phyloP scores from a whole-genome alignment of 176 grass and related monocot genomes.

The Pharus latifolius region DNA sequence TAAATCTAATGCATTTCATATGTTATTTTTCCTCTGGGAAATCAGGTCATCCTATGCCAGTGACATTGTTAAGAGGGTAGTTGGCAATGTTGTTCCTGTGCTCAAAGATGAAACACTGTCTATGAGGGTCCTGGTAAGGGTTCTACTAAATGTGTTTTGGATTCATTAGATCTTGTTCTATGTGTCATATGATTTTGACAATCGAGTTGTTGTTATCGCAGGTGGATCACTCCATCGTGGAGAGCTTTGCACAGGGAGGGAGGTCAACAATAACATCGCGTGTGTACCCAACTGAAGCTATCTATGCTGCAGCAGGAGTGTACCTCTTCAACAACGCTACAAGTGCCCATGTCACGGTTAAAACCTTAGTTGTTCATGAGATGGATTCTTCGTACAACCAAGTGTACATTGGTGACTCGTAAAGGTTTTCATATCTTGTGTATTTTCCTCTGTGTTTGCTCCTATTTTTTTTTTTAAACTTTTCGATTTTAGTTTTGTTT shows the following conservation, averaged over 20 bases:
- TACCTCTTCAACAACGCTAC: slow-evolving; percentile 95
- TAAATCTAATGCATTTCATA: too few relatives aligned
- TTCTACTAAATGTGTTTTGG: too few relatives aligned
- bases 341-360: slow-evolving; percentile 30
- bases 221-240: slow-evolving; percentile 92
- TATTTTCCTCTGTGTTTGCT: not conserved
- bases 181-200: too few relatives aligned
- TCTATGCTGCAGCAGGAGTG: slow-evolving; percentile 54
- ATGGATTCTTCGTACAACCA: slow-evolving; percentile 74
- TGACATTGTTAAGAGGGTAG: slow-evolving; percentile 75
- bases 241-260: slow-evolving; percentile 69
- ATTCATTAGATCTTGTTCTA: too few relatives aligned
- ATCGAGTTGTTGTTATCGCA: not conserved
- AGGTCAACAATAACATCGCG: slow-evolving; percentile 67
- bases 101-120: slow-evolving; percentile 48
- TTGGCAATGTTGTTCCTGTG: slow-evolving; percentile 65
- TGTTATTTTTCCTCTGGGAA: not conserved
- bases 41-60: slow-evolving; percentile 55
- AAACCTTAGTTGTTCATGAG: slow-evolving; percentile 52
- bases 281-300: slow-evolving; percentile 78
- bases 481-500: too few relatives aligned
- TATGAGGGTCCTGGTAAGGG: slow-evolving; percentile 46
- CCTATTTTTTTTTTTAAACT: not conserved
- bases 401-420: slow-evolving; percentile 6
- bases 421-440: not conserved